Evolutionary conservation across 345 rosid genomes (phyloP).

Genomic region (Conringia planisiliqua): DNA sequence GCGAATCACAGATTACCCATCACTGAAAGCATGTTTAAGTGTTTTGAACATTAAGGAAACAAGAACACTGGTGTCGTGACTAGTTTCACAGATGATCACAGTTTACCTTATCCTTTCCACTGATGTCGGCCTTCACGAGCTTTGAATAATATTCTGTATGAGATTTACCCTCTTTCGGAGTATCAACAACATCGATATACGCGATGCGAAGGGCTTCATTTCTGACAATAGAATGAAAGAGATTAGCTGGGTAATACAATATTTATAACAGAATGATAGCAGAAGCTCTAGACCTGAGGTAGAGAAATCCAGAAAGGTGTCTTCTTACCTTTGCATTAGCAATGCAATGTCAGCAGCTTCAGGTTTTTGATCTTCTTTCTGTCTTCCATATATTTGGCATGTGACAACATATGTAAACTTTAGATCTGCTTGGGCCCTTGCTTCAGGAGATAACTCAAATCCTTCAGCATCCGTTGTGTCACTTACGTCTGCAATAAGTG

Average conservation of each 20-base stretch:
- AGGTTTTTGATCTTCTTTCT: constrained; percentile 91
- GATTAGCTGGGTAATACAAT: constrained; percentile 10
- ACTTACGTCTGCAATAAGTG: constrained; percentile 45
- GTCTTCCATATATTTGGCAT: constrained; percentile 96
- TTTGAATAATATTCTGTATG: constrained; percentile 81
- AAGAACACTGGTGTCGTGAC: constrained; percentile 4
- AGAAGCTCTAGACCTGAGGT: constrained; percentile 11
- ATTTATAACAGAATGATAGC: not conserved
- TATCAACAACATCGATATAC: constrained; percentile 87
- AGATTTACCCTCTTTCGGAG: constrained; percentile 63
- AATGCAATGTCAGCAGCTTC: constrained; percentile 92
- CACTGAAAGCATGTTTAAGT: not conserved
- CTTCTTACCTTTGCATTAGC: constrained; percentile 79
- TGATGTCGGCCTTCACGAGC: constrained; percentile 94
- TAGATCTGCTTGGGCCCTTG: constrained; percentile 83
- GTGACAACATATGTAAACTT: constrained; percentile 95
- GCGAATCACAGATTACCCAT: constrained; percentile 5
- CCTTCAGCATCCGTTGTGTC: constrained; percentile 66
- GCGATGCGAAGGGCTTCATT: constrained; percentile 99
- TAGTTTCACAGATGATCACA: constrained; percentile 18
- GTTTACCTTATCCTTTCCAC: constrained; percentile 91
- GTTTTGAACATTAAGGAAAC: constrained; percentile 15
- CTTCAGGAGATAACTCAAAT: constrained; percentile 89
- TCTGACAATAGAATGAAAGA: constrained; percentile 42
- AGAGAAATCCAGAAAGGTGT: constrained; percentile 3